Evolutionary conservation across 1,284 basidiomycete genomes (phyloP).

Genomic region (Cryptococcus sp.): DNA sequence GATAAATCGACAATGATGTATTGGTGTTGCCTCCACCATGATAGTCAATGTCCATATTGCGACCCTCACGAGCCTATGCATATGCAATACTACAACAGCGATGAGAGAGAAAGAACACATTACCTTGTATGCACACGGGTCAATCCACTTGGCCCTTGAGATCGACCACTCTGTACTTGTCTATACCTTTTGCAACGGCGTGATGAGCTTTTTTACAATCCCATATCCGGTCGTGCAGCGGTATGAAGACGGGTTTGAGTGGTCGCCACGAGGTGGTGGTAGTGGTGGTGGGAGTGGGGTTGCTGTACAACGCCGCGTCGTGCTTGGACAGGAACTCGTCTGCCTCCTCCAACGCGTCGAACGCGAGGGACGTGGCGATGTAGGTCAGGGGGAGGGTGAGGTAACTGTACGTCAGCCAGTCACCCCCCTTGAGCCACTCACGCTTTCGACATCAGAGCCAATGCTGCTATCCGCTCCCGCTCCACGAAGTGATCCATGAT

Average conservation of each 20-base stretch:
- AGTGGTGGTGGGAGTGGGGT: slow-evolving; percentile 24
- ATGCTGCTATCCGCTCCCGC: slow-evolving; percentile 81
- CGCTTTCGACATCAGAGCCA: slow-evolving; percentile 91
- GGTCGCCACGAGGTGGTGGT: slow-evolving; percentile 30
- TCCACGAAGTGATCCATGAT: slow-evolving; percentile 99
- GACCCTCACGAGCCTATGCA: too few relatives aligned
- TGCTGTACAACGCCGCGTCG: slow-evolving; percentile 67
- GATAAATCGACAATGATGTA: too few relatives aligned
- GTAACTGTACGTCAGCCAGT: slow-evolving; percentile 62
- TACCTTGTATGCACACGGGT: not conserved
- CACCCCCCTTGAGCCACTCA: slow-evolving; percentile 56
- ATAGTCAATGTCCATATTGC: too few relatives aligned
- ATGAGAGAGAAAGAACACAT: slow-evolving; percentile 1
- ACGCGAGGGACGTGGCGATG: slow-evolving; percentile 78
- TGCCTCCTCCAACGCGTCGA: slow-evolving; percentile 67
- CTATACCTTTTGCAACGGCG: slow-evolving; percentile 52
- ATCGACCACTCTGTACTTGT: slow-evolving; percentile 58
- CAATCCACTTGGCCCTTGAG: slow-evolving; percentile 57
- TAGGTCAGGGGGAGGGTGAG: slow-evolving; percentile 73
- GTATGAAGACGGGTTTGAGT: slow-evolving; percentile 17
- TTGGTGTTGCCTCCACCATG: too few relatives aligned
- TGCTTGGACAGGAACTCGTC: slow-evolving; percentile 73
- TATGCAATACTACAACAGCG: too few relatives aligned
- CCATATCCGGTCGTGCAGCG: slow-evolving; percentile 50
- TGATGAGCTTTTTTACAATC: slow-evolving; percentile 56